Conservation (phyloP, 345 rosid genomes). For the Firmiana major region DNA sequence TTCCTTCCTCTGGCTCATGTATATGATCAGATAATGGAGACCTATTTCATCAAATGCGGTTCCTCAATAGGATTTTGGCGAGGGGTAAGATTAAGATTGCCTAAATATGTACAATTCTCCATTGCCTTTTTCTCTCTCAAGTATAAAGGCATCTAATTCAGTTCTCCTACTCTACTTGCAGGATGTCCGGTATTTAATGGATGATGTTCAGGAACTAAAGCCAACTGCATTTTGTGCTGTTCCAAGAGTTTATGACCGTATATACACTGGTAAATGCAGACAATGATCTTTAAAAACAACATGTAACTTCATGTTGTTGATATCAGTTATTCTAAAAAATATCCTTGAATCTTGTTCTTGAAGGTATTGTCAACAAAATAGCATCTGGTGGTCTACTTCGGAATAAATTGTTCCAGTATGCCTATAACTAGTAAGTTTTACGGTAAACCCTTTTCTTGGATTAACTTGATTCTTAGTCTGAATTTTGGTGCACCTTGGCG, state of each 20-base stretch:
- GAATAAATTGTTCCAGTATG: constrained; percentile 66
- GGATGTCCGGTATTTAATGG: constrained; percentile 76
- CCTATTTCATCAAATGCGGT: constrained; percentile 68
- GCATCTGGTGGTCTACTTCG: constrained; percentile 60
- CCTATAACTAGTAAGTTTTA: constrained; percentile 75
- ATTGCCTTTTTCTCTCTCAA: neutral
- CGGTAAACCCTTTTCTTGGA: neutral
- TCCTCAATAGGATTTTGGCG: constrained; percentile 89
- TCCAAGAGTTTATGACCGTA: constrained; percentile 84
- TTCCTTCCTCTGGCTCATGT: constrained; percentile 93
- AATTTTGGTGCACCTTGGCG: no score
- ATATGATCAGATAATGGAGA: constrained; percentile 82
- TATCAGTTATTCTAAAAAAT: neutral
- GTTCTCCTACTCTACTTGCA: constrained; percentile 16
- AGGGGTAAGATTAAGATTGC: constrained; percentile 49
- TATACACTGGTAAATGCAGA: constrained; percentile 54
- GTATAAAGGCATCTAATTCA: neutral
- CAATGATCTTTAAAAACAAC: neutral
- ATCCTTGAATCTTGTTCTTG: constrained; percentile 21
- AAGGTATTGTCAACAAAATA: constrained; percentile 68
- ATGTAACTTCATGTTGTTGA: neutral
- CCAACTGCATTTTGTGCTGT: constrained; percentile 82
- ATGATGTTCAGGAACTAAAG: constrained; percentile 80
- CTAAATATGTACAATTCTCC: neutral
- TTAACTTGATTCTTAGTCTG: neutral